Evolutionary conservation across 2,329 filamentous ascomycete species (phyloP).

Genomic region (Hyphodiscus sp.): DNA sequence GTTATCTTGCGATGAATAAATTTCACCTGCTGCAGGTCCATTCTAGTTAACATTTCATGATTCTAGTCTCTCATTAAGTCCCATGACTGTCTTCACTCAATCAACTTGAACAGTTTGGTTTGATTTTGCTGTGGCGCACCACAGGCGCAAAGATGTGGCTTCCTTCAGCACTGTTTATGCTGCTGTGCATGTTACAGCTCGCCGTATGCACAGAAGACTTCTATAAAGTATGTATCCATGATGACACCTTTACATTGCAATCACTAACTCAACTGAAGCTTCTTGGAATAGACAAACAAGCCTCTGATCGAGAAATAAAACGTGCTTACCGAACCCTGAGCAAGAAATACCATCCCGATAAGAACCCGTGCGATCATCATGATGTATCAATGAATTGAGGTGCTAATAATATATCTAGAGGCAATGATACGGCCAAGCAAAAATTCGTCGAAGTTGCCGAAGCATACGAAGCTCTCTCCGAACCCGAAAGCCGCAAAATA

Average conservation of each 20-base stretch:
- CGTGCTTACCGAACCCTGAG: slow-evolving; percentile 84
- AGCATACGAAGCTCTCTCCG: slow-evolving; percentile 87
- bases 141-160: slow-evolving; percentile 40
- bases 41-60: background rate
- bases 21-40: background rate
- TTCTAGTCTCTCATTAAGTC: background rate
- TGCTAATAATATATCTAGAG: slow-evolving; percentile 41
- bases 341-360: slow-evolving; percentile 96
- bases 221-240: slow-evolving; percentile 57
- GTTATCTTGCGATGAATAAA: slow-evolving; percentile 4
- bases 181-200: slow-evolving; percentile 48
- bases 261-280: slow-evolving; percentile 43
- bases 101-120: slow-evolving; percentile 1
- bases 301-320: slow-evolving; percentile 84
- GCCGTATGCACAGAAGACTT: slow-evolving; percentile 62
- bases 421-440: slow-evolving; percentile 71
- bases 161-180: slow-evolving; percentile 43
- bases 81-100: slow-evolving; percentile 1
- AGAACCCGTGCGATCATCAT: slow-evolving; percentile 71
- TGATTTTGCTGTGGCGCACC: slow-evolving; percentile 13
- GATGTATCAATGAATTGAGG: background rate
- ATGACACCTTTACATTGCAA: background rate
- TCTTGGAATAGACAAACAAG: slow-evolving; percentile 71
- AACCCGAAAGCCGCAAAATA: slow-evolving; percentile 72
- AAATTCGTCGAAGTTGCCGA: slow-evolving; percentile 94